Base-by-base conservation (phyloP, 1,284 basidiomycete genomes). In the Amylostereum areolatum region DNA sequence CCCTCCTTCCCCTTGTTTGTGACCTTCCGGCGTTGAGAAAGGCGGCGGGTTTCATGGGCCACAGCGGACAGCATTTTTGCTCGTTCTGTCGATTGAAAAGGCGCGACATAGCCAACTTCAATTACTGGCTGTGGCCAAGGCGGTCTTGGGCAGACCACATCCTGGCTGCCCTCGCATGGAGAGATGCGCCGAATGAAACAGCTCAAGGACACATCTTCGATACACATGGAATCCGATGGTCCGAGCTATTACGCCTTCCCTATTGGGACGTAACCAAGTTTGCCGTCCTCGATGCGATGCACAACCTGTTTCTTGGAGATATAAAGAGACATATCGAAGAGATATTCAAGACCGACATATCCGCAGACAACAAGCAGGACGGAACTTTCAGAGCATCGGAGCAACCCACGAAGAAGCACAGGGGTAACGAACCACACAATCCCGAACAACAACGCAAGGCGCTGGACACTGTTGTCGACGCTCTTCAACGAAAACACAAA, bases 201-300 rank as follows among this genome's bases (percentile, higher is more conserved):
- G 52, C 45, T 25, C 42, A 50, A 7, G 45, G 57, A 9, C 42
- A 45, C 8, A 44, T 55, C 11, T 61, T 60, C 36, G 48, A 58
- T 8, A 34, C 44, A 30, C 40, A 56, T 49, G 68, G 69, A 6
- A 42, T 69, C 4, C 57, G 61, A 2, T 73, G 66, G 62, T 66
- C 68, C 0, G 62, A 69, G 42, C 53, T 74, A 4, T 55, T 69
- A 11, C 43, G 59, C 1, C 57, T 75, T 0, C 66, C 65, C 0
- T 74, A 73, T 48, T 74, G 65, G 62, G 60, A 72, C 48, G 64
- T 64, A 1, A 57, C 53, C 0, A 8, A 28, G 4, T 67, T 61
- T 30, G 34, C 65, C 0, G 51, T 67, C 0, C 49, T 71, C 4
- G 65, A 73, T 35, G 35, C 59, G 0, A 73, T 73, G 70, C 70